Base-by-base conservation (phyloP, 108 stramenopile genomes). In the Ochromonas danica region DNA sequence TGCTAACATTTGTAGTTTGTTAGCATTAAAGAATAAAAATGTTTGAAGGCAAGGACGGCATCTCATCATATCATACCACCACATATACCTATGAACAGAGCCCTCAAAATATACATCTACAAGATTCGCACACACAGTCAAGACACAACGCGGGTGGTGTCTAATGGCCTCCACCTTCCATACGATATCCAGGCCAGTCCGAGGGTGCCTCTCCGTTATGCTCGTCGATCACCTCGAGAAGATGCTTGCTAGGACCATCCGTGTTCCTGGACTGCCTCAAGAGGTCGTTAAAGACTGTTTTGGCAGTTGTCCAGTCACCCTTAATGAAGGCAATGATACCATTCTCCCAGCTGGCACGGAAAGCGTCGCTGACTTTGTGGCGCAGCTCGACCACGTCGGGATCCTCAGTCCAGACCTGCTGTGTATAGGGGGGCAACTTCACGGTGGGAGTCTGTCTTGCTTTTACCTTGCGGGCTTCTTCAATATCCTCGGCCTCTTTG, bases 141-240 rank as follows among this genome's bases (percentile, higher is more conserved):
- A n/a, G n/a, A n/a, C n/a, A n/a, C n/a, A n/a, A n/a, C n/a, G n/a
- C n/a, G n/a, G n/a, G n/a, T n/a, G n/a, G n/a, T n/a, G 45, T 14
- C 22, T 51, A 51, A 22, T 51, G 45, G 22, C 63, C 63, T 6
- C 63, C 63, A 36, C 63, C 31, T 36, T 75, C 72, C 3, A 35
- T 22, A 36, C 72, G 72, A 41, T 75, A 75, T 35, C 72, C 72
- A 57, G 14, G 31, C 72, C 72, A 75, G 51, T 75, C 72, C 6
- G 14, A 14, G 14, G 72, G 72, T 31, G 72, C 72, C 10, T 38
- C 10, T 3, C 40, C 40, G 30, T 41, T 6, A 36, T 75, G 25
- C 72, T 75, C 40, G 40, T 75, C 40, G n/a, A 75, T 75, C 14
- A 42, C 36, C 40, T 75, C 51, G 3, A 75, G 22, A 3, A 75